Evolutionary conservation across 2,329 filamentous ascomycete species (phyloP).

Genomic region (Dendrostoma leiphaemia): DNA sequence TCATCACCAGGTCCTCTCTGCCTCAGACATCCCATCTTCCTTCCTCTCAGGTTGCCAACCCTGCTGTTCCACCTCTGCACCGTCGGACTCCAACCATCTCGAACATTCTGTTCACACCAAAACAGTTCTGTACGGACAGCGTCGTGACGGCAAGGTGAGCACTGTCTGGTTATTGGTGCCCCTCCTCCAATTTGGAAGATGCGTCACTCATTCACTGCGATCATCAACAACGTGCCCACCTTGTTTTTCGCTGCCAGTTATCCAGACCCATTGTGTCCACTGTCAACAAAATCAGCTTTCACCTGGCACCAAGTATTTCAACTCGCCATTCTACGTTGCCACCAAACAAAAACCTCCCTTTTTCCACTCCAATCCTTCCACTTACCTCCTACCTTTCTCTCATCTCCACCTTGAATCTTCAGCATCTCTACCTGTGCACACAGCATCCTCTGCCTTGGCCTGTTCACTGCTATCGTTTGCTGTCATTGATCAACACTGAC

Average conservation of each 20-base stretch:
- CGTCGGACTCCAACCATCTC: background rate
- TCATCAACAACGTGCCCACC: background rate
- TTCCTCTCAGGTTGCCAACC: constrained; percentile 9
- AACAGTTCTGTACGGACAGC: constrained; percentile 2
- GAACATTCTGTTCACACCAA: constrained; percentile 7
- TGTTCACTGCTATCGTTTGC: background rate
- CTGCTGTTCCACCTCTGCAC: constrained; percentile 7
- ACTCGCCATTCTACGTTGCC: background rate
- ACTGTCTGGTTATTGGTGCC: background rate
- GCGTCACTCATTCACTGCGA: background rate
- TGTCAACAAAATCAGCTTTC: background rate
- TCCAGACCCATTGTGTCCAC: background rate
- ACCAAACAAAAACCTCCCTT: background rate
- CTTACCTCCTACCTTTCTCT: background rate
- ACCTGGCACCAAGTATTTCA: background rate
- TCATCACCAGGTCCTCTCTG: constrained; percentile 21
- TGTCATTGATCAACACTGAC: background rate
- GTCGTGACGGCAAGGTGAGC: constrained; percentile 15
- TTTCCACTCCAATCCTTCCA: background rate
- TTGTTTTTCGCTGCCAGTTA: background rate
- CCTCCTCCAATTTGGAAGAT: no score
- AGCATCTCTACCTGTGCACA: background rate
- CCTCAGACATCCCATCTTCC: constrained; percentile 13
- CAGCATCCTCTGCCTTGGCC: background rate
- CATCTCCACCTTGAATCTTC: background rate